These are phyloP conservation scores for Rhynchospora breviuscula DNA, from an alignment of 176 grass and related monocot genomes.

Conservation along the genomic window DNA sequence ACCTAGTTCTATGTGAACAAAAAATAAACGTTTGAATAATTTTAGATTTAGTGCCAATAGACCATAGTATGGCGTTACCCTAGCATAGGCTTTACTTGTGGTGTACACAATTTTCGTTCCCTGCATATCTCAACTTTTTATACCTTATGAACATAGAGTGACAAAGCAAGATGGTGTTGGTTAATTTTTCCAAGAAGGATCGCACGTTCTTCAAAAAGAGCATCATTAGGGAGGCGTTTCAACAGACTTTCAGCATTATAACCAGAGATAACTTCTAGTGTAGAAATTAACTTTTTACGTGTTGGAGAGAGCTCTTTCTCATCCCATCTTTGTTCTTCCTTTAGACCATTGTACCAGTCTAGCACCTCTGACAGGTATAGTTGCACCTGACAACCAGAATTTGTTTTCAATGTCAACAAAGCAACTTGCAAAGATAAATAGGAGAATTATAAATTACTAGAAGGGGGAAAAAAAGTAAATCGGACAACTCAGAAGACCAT, in stretches of 20 bases:
- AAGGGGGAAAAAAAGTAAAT: not conserved
- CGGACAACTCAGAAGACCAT: not conserved
- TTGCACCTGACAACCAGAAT: conserved; percentile 71
- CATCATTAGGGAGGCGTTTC: conserved; percentile 74
- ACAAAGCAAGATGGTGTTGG: conserved; percentile 85
- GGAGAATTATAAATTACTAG: not conserved
- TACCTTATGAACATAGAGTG: conserved; percentile 98
- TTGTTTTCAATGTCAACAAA: conserved; percentile 6
- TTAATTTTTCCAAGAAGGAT: conserved; percentile 91
- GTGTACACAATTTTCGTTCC: not conserved
- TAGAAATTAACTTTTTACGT: conserved; percentile 80
- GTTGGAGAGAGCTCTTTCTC: conserved; percentile 83
- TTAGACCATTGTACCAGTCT: conserved; percentile 77
- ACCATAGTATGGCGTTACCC: not conserved
- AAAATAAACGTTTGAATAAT: not conserved
- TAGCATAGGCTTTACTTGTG: not conserved
- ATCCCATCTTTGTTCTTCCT: conserved; percentile 82
- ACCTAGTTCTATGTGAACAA: not conserved
- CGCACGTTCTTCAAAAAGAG: conserved; percentile 91
- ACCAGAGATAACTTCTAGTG: conserved; percentile 81
- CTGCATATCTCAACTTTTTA: not conserved
- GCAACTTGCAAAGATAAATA: not conserved
- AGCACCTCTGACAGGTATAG: conserved; percentile 96
- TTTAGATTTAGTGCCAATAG: not conserved
- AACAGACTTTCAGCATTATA: conserved; percentile 83